A percentile compares a stretch with the other conserved stretches of the same genome.
Evolutionary conservation across 1,139 yeast species (phyloP).

Genomic region (Hemisphaericaspora xylanilytica): DNA sequence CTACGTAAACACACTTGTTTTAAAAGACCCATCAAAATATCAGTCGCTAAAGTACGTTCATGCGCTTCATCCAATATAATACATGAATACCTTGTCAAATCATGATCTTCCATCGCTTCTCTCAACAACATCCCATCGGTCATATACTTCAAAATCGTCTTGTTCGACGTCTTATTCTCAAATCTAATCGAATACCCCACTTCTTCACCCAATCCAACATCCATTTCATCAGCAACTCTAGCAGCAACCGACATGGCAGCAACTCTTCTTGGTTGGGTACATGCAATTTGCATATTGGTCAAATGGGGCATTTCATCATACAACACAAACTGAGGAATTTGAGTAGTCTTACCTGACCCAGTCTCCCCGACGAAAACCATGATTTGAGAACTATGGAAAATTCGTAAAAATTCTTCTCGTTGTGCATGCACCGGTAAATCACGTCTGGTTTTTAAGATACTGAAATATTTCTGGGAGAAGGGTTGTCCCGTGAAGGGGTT

Average conservation of each 20-base stretch:
- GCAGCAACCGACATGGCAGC: constrained; percentile 98
- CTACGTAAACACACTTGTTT: constrained; percentile 79
- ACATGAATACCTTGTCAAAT: constrained; percentile 76
- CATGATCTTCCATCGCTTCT: constrained; percentile 97
- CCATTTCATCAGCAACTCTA: constrained; percentile 96
- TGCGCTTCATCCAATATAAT: constrained; percentile 97
- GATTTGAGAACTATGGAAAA: constrained; percentile 85
- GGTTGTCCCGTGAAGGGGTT: constrained; percentile 79
- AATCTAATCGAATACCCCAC: constrained; percentile 94
- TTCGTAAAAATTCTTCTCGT: constrained; percentile 78
- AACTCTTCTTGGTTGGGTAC: constrained; percentile 97
- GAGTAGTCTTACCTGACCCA: constrained; percentile 97
- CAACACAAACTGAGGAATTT: constrained; percentile 92
- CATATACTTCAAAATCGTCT: constrained; percentile 90
- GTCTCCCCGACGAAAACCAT: constrained; percentile 99
- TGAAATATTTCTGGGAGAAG: constrained; percentile 66
- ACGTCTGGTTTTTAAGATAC: constrained; percentile 73
- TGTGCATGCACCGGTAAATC: constrained; percentile 94
- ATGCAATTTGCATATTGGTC: constrained; percentile 78
- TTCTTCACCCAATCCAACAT: constrained; percentile 83
- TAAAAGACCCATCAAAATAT: constrained; percentile 91
- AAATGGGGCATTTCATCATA: constrained; percentile 90
- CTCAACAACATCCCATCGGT: constrained; percentile 98
- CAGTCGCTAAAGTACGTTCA: constrained; percentile 95
- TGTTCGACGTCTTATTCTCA: constrained; percentile 79